Evolutionary conservation across 495 filamentous ascomycete genomes (phyloP), one percentile per base, ranked within the genome.

Genomic region (Ramalina peruviana): DNA sequence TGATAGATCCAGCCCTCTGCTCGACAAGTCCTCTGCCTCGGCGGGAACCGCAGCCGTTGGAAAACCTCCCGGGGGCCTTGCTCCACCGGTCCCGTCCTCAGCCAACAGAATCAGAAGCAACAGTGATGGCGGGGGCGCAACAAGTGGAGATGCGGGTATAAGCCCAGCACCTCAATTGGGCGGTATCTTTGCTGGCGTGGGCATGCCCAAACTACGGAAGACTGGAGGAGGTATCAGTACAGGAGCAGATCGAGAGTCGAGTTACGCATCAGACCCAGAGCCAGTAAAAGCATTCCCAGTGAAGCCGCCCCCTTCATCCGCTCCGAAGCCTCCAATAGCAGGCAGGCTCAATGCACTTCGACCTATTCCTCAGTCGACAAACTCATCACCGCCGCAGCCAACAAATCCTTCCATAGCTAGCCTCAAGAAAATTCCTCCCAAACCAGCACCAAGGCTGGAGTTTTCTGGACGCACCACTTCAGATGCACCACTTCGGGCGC

Each of bases 161-260:
- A 62, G 71, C 33, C 73, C 78, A 20, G 77, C 86, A 16, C 86
- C 88, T 26, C 92, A 97, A 61, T 63, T 98, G 33, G 89, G 72
- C 9, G 92, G 93, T 4, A 65, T 98, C 23, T 94, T 98, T 59
- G 88, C 86, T 9, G 88, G 88, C 27, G 54, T 59, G 11, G 93
- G 90, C 27, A 97, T 97, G 73, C 92, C 92, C 3, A 97, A 95
- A 67, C 60, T 98, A 54, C 81, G 83, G 63, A 95, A 88, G 67
- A 80, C 85, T 11, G 88, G 85, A 27, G 88, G 84, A 23, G 92
- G 90, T 19, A 72, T 98, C 48, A 80, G 94, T 64, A 96, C 92
- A 12, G 90, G 90, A 63, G 88, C 87, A 55, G 82, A 72, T 59
- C 76, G 71, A 57, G 81, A 82, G 42, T 78, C 87, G 20, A 74